phyloP scores from a whole-genome alignment of 2,329 filamentous ascomycete species.

The Sordariomycetes sp. region DNA sequence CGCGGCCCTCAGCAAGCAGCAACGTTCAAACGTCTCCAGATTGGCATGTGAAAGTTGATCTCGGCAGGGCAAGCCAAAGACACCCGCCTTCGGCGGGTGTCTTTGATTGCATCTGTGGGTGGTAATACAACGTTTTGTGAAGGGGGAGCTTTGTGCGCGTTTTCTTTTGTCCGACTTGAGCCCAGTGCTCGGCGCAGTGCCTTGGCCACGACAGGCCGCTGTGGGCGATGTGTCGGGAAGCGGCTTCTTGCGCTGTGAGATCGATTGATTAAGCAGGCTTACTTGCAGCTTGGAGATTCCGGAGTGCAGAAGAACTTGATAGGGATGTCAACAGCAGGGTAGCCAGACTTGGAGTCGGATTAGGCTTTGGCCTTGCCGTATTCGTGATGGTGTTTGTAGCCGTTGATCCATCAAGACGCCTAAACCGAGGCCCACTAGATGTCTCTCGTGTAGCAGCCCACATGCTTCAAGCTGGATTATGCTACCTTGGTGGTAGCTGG shows the following conservation, averaged over 20 bases:
- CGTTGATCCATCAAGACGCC: too few species aligned
- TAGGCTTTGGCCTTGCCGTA: neutral
- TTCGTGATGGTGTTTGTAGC: neutral
- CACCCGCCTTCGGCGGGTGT: neutral
- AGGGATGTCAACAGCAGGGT: neutral
- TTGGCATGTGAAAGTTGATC: constrained; percentile 1
- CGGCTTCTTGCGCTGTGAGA: neutral
- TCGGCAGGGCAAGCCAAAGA: neutral
- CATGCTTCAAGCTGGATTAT: too few species aligned
- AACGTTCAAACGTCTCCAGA: neutral
- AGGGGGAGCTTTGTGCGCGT: neutral
- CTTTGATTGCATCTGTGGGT: neutral
- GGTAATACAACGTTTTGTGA: neutral
- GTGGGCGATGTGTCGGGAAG: neutral
- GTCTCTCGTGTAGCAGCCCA: too few species aligned
- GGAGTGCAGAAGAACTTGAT: neutral
- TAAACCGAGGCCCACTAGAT: too few species aligned
- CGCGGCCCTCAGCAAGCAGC: neutral
- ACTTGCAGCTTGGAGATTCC: neutral
- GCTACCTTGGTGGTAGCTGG: too few species aligned
- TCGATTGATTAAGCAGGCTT: neutral
- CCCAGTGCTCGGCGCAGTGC: neutral
- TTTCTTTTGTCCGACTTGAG: neutral
- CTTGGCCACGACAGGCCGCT: neutral
- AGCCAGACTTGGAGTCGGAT: neutral